phyloP scores from a whole-genome alignment of 2,329 filamentous ascomycete genomes.

The Phyllosticta paracitricarpa region DNA sequence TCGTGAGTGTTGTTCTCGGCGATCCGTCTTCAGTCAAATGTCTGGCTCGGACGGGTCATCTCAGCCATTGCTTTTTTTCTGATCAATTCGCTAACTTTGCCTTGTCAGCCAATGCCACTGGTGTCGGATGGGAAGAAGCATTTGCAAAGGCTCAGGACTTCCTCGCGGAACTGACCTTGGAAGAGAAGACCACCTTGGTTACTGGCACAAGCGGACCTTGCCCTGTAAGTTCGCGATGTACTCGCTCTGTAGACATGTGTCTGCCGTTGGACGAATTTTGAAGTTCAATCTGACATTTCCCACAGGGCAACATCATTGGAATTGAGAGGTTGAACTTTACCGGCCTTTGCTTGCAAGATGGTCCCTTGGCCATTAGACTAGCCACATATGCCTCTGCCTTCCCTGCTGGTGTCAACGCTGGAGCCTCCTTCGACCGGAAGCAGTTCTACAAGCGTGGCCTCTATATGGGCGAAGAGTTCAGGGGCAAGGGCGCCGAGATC shows the following conservation, averaged over 20 bases:
- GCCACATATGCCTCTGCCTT: constrained; percentile 23
- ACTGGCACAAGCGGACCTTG: constrained; percentile 15
- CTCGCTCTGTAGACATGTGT: neutral
- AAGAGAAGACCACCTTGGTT: constrained; percentile 28
- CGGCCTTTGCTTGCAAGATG: constrained; percentile 33
- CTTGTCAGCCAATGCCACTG: constrained; percentile 9
- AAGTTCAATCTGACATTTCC: neutral
- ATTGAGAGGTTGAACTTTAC: constrained; percentile 30
- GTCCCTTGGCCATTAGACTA: constrained; percentile 17
- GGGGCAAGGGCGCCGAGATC: constrained; percentile 30
- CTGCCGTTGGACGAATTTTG: too few relatives aligned
- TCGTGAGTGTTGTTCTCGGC: neutral
- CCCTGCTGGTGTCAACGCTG: constrained; percentile 27
- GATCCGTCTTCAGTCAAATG: too few relatives aligned
- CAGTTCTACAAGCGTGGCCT: constrained; percentile 25
- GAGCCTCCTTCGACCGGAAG: constrained; percentile 30
- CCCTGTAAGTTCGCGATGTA: neutral
- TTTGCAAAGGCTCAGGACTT: constrained; percentile 26
- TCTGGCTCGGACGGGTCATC: neutral
- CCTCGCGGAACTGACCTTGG: constrained; percentile 26
- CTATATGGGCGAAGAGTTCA: constrained; percentile 23
- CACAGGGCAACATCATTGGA: constrained; percentile 24
- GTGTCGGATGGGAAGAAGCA: constrained; percentile 24
- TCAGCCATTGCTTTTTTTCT: neutral
- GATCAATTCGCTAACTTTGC: neutral